A percentile compares a stretch with the other conserved stretches of the same genome.
phyloP scores from a whole-genome alignment of 495 filamentous ascomycete genomes.

The Penicillium argentinense region DNA sequence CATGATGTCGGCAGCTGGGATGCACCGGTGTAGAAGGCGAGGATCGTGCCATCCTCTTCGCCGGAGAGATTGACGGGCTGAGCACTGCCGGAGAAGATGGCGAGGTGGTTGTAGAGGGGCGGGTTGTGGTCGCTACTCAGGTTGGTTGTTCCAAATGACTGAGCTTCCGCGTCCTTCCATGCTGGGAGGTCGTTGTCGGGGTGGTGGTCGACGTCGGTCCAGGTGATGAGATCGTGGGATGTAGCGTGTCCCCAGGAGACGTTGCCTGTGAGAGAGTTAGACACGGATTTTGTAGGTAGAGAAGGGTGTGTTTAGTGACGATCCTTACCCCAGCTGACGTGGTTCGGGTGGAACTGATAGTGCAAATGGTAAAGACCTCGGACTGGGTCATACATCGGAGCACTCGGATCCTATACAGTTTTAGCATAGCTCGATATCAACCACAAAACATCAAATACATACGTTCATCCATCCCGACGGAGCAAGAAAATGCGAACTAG shows the following conservation, averaged over 20 bases:
- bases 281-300: background rate
- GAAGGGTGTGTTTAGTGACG: background rate
- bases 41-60: constrained; percentile 10
- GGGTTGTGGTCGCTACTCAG: constrained; percentile 13
- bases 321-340: constrained; percentile 15
- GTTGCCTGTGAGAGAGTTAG: constrained; percentile 4
- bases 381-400: constrained; percentile 15
- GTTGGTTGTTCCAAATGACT: constrained; percentile 18
- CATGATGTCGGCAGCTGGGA: constrained; percentile 15
- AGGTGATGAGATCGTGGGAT: constrained; percentile 12
- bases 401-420: constrained; percentile 13
- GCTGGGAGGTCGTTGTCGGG: constrained; percentile 13
- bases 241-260: constrained; percentile 21
- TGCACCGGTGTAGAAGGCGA: constrained; percentile 15
- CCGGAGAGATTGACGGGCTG: constrained; percentile 14
- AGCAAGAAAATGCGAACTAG: constrained; percentile 19
- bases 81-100: constrained; percentile 14
- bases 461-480: constrained; percentile 23
- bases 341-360: constrained; percentile 19
- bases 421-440: background rate
- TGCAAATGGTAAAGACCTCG: constrained; percentile 15
- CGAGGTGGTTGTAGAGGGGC: constrained; percentile 15
- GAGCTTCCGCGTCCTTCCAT: constrained; percentile 14
- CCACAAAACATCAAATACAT: background rate
- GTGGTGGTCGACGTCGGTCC: constrained; percentile 15